phyloP scores from a whole-genome alignment of 768 basidiomycete genomes.

The Leccinum truebloodii region DNA sequence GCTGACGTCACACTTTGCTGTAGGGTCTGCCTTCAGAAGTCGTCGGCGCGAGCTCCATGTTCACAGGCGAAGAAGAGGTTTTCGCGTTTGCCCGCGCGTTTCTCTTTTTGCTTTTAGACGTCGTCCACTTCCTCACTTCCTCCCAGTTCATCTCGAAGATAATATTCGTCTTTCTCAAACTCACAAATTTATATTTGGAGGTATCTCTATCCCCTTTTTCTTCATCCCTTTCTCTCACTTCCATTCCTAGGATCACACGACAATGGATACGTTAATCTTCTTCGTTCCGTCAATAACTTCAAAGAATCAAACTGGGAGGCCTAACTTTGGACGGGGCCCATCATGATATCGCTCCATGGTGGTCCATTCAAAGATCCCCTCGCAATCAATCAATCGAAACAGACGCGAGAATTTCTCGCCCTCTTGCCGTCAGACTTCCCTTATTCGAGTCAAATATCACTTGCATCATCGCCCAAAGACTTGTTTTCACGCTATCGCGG shows the following conservation, averaged over 20 bases:
- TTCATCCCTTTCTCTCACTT: too few relatives aligned
- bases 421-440: constrained; percentile 44
- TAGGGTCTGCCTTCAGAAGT: constrained; percentile 78
- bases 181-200: too few relatives aligned
- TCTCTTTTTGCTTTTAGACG: too few relatives aligned
- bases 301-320: too few relatives aligned
- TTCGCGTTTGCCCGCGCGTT: constrained; percentile 97
- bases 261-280: too few relatives aligned
- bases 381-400: constrained; percentile 54
- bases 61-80: constrained; percentile 94
- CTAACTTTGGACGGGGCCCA: background rate
- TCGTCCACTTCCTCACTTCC: too few relatives aligned
- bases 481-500: constrained; percentile 57
- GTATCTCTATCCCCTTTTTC: too few relatives aligned
- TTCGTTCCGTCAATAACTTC: too few relatives aligned
- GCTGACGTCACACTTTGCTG: background rate
- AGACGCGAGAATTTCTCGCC: constrained; percentile 49
- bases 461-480: constrained; percentile 39
- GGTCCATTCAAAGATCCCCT: constrained; percentile 40
- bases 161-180: too few relatives aligned
- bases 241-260: too few relatives aligned
- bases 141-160: too few relatives aligned
- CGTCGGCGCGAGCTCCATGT: constrained; percentile 85
- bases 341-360: constrained; percentile 12
- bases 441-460: constrained; percentile 40